Base-by-base conservation (phyloP, 306 rosid species). In the Begonia peltatifolia region DNA sequence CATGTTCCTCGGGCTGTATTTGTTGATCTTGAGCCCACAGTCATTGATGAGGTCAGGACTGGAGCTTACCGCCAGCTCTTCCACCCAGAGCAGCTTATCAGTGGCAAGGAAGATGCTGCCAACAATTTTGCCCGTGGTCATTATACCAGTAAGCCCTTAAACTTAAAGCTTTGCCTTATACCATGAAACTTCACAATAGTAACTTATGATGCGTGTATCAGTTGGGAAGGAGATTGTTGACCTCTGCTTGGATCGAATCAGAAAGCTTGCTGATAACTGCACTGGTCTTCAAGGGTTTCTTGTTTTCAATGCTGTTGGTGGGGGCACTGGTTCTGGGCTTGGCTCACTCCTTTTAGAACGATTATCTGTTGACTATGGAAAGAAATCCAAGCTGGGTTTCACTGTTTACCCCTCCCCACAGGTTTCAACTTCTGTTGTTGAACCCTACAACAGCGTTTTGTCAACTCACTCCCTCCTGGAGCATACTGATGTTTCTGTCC, bases 41-140 rank as follows among this genome's bases (percentile, higher is more conserved):
- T 83, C 56, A 83, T 83, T 63, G 93, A 83, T 58, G 93, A 79
- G 67, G 84, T 83, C 9, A 79, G 93, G 76, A 79, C 92, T 15
- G 92, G 92, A 3, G 67, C 92, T 13, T 82, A 82, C 69, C 80
- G 92, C 61, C 86, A 79, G 51, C 76, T 78, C 25, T 82, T 82
- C 76, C 93, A 83, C 69, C 93, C 93, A 20, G 93, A 79, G 52
- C 93, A 79, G 62, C 87, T 79, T 17, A 83, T 83, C 55, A 83
- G 87, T 9, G 87, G 93, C 71, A 83, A 83, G 74, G 93, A 83
- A 58, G 93, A 83, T 44, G 93, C 93, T 2, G 93, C 93, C 2
- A 83, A 83, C 70, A 83, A 83, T 66, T 83, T 83, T 62, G 93
- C 94, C 61, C 94, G 94, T 51, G 94, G 94, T 67, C 94, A 80